Evolutionary conservation across 2,329 filamentous ascomycete species (phyloP).

Genomic region (Penicillium sclerotigenum): DNA sequence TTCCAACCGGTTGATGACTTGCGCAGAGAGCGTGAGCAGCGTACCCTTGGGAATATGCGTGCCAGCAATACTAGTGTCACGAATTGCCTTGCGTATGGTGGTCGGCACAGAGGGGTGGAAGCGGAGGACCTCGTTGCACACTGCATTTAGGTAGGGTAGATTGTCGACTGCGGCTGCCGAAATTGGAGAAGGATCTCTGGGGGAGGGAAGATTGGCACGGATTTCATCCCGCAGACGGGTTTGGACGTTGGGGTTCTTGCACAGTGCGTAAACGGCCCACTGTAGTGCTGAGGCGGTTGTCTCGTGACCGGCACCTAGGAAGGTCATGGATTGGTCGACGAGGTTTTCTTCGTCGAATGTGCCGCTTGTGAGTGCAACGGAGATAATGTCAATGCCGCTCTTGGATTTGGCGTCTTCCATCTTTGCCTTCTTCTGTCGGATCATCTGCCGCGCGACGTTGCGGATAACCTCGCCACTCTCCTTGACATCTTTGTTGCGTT

Average conservation of each 20-base stretch:
- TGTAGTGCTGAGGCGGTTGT: conserved; percentile 72
- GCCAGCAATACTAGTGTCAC: conserved; percentile 65
- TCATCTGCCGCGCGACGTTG: conserved; percentile 63
- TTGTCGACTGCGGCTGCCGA: conserved; percentile 61
- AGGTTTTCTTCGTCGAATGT: conserved; percentile 74
- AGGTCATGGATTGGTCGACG: conserved; percentile 88
- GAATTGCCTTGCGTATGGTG: conserved; percentile 63
- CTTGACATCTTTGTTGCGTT: conserved; percentile 65
- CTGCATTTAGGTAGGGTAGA: conserved; percentile 75
- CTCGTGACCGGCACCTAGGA: conserved; percentile 78
- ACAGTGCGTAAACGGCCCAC: conserved; percentile 72
- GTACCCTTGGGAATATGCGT: conserved; percentile 68
- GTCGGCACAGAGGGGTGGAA: conserved; percentile 68
- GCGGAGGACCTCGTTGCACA: conserved; percentile 74
- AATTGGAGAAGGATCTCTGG: conserved; percentile 57
- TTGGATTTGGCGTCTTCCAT: conserved; percentile 32
- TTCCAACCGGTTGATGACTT: conserved; percentile 67
- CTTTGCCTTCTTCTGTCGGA: conserved; percentile 65
- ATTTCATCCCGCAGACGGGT: conserved; percentile 66
- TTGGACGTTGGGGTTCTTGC: conserved; percentile 63
- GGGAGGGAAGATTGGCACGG: conserved; percentile 56
- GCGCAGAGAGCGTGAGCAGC: conserved; percentile 60
- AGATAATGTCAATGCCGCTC: conserved; percentile 68
- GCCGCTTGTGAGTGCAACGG: conserved; percentile 72
- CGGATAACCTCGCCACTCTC: conserved; percentile 60